Base-by-base conservation (phyloP, 768 basidiomycete species). In the Boletus eberwhitei region DNA sequence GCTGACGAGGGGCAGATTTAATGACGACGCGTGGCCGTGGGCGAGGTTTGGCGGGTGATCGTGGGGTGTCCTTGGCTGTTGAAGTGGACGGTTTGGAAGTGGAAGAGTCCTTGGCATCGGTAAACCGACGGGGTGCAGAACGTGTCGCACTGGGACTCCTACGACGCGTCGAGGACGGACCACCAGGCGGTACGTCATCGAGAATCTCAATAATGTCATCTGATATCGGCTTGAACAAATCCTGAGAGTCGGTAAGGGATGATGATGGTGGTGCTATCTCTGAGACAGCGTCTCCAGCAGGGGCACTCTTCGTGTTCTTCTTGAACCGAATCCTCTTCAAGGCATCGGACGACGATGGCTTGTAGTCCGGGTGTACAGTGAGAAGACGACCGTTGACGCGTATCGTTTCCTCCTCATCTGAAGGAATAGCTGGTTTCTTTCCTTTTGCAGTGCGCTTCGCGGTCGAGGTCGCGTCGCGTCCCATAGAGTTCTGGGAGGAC, bases 261-360 rank as follows among this genome's bases (percentile, higher is more conserved):
- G 63, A 70, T 0, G 71, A 54, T 0, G 53, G 57, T 13, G 70
- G 64, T 6, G 53, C 58, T 3, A 13, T 24, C 5, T 64, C 62
- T 22, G 24, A 12, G 1, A 26, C 6, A 14, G 31, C 8, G 9
- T 63, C 56, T 2, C 5, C 32, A 26, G 41, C 12, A 51, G 49
- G 34, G 2, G 16, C 32, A 17, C 22, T 50, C 29, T 59, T 63
- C 53, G 69, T 65, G 41, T 41, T 75, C 24, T 64, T 76, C 62
- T 63, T 78, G 75, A 78, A 55, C 69, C 74, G 59, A 22, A 72
- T 44, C 0, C 0, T 1, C 57, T 60, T 64, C 13, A 59, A 0
- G 3, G 16, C n/a, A 11, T 21, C 6, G 2, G 2, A 4, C 2
- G 62, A 53, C 3, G 64, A 61, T 0, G 63, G 69, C 42, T 52